Conservation (phyloP, 768 basidiomycete species). For the Phlebiopsis gigantea region DNA sequence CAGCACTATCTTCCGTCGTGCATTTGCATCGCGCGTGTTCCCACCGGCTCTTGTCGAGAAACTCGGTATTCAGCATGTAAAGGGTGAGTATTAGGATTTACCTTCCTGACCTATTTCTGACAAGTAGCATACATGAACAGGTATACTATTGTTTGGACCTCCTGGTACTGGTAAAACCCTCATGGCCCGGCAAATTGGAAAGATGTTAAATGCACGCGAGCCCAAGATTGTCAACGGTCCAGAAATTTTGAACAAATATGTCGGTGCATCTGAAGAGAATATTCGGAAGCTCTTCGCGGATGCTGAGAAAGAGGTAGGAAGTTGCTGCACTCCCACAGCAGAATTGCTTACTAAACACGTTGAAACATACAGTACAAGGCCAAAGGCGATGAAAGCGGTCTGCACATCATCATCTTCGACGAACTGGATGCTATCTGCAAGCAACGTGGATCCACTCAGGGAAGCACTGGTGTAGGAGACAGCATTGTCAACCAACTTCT, state of each 20-base stretch:
- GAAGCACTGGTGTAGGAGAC: slow-evolving; percentile 96
- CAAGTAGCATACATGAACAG: slow-evolving; percentile 30
- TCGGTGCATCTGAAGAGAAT: slow-evolving; percentile 97
- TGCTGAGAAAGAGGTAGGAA: slow-evolving; percentile 87
- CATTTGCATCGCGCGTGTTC: slow-evolving; percentile 98
- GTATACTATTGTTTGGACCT: slow-evolving; percentile 92
- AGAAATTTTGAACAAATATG: slow-evolving; percentile 95
- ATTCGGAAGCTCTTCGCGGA: slow-evolving; percentile 97
- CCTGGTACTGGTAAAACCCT: slow-evolving; percentile 99
- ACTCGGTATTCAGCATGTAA: slow-evolving; percentile 96
- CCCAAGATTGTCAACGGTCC: slow-evolving; percentile 99
- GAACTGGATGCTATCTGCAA: slow-evolving; percentile 99
- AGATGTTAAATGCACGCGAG: slow-evolving; percentile 97
- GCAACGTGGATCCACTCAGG: slow-evolving; percentile 89
- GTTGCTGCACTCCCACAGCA: too few relatives aligned
- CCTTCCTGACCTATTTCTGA: not conserved
- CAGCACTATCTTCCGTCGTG: slow-evolving; percentile 93
- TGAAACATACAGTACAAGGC: slow-evolving; percentile 77
- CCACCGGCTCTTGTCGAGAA: slow-evolving; percentile 96
- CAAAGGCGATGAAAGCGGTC: slow-evolving; percentile 92
- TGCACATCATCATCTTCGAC: slow-evolving; percentile 99
- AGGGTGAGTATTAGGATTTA: slow-evolving; percentile 50
- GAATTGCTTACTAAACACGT: not conserved
- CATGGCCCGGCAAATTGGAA: slow-evolving; percentile 97
- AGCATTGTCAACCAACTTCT: slow-evolving; percentile 97